Conservation (phyloP, 1,284 basidiomycete genomes). For the Takashimella koratensis region DNA sequence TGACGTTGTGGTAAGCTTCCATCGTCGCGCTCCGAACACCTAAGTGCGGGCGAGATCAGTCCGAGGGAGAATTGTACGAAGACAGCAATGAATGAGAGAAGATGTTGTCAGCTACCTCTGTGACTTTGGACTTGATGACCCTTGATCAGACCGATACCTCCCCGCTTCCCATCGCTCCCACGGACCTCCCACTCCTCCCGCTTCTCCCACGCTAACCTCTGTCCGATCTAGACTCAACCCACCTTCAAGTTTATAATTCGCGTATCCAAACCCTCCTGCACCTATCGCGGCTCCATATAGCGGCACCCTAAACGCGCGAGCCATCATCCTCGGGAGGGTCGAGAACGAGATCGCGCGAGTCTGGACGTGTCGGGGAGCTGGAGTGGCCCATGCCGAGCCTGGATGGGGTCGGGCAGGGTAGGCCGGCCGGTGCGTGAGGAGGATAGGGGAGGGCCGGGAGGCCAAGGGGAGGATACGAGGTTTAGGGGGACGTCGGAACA, state of each 20-base stretch:
- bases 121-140: too few relatives aligned
- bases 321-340: slow-evolving; percentile 75
- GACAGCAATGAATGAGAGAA: too few relatives aligned
- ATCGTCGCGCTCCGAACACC: slow-evolving; percentile 44
- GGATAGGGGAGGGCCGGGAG: slow-evolving; percentile 7
- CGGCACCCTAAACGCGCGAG: slow-evolving; percentile 76
- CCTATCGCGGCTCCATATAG: slow-evolving; percentile 80
- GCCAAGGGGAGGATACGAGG: slow-evolving; percentile 7
- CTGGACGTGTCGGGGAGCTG: slow-evolving; percentile 47
- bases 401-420: neutral
- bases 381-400: neutral
- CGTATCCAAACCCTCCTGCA: slow-evolving; percentile 84
- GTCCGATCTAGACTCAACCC: too few relatives aligned
- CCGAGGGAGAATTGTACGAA: too few relatives aligned
- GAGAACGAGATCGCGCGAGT: slow-evolving; percentile 74
- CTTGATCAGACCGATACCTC: too few relatives aligned
- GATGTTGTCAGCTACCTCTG: too few relatives aligned
- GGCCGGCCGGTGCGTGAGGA: neutral
- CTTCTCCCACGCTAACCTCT: too few relatives aligned
- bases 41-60: slow-evolving; percentile 9
- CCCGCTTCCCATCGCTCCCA: too few relatives aligned
- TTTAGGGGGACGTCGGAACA: neutral
- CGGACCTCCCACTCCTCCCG: too few relatives aligned
- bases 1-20: slow-evolving; percentile 36
- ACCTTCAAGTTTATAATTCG: slow-evolving; percentile 93